These are phyloP conservation scores for Colletotrichum sojae DNA, from an alignment of 2,329 filamentous ascomycete species.

Conservation along the genomic window DNA sequence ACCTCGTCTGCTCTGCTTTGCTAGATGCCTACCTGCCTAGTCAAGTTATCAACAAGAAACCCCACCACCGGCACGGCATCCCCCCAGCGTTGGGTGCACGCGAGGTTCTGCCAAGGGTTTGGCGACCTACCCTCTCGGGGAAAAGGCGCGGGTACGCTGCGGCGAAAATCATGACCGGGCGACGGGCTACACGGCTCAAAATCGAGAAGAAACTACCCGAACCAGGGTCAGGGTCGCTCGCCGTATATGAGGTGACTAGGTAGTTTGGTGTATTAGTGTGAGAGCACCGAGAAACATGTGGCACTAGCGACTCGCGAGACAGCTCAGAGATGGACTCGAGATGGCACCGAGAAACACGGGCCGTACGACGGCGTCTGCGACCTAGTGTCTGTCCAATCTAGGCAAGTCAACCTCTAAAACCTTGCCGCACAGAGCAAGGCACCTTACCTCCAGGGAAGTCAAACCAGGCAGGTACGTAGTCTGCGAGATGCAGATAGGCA, in stretches of 20 bases:
- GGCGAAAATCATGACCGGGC: conserved; percentile 21
- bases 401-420: conserved; percentile 23
- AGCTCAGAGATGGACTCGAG: conserved; percentile 13
- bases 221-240: conserved; percentile 1
- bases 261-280: no score
- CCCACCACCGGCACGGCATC: conserved; percentile 9
- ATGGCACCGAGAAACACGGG: conserved; percentile 31
- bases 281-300: conserved; percentile 6
- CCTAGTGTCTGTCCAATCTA: conserved; percentile 34
- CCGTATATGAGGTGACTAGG: conserved; percentile 16
- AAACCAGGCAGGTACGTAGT: not conserved
- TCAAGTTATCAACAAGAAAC: not conserved
- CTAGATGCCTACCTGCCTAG: no score
- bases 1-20: conserved; percentile 1
- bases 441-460: no score
- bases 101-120: conserved; percentile 10
- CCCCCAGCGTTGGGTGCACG: conserved; percentile 1
- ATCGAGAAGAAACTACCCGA: conserved; percentile 13
- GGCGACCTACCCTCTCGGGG: conserved; percentile 24
- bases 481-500: conserved; percentile 38
- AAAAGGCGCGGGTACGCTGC: conserved; percentile 23
- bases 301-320: conserved; percentile 17
- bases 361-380: conserved; percentile 32
- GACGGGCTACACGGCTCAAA: conserved; percentile 5
- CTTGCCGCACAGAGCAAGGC: no score